Percentiles rank a stretch among this genome's conserved stretches.
Evolutionary conservation across 176 grass and related monocot genomes (phyloP).

Genomic region (Aegilops tauschii): DNA sequence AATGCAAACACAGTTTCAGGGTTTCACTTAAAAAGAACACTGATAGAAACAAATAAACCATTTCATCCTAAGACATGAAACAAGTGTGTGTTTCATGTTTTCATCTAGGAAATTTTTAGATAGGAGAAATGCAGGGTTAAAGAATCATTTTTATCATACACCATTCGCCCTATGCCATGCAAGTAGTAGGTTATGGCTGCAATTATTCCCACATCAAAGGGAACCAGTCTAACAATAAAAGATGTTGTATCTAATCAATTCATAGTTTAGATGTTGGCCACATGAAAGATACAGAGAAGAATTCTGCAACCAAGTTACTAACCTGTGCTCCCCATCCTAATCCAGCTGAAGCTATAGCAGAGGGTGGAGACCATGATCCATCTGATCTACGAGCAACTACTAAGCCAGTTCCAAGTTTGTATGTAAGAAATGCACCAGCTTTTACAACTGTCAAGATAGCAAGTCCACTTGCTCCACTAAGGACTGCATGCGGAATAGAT

Average conservation of each 20-base stretch:
- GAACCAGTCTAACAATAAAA: background rate
- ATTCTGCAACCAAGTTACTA: slow-evolving; percentile 21
- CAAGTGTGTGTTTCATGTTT: background rate
- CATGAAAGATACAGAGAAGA: background rate
- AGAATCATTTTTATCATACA: background rate
- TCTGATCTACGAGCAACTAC: slow-evolving; percentile 77
- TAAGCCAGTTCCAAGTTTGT: slow-evolving; percentile 85
- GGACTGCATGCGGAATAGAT: slow-evolving; percentile 73
- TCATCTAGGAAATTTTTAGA: no score
- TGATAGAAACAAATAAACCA: background rate
- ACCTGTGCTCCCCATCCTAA: slow-evolving; percentile 97
- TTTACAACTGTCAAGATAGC: slow-evolving; percentile 82
- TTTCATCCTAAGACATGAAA: background rate
- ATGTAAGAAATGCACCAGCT: slow-evolving; percentile 82
- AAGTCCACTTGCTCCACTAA: slow-evolving; percentile 77
- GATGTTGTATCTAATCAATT: background rate
- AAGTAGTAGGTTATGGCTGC: background rate
- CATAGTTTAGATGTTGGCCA: background rate
- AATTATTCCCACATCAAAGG: background rate
- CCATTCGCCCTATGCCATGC: background rate
- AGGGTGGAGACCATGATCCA: slow-evolving; percentile 89
- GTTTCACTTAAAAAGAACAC: background rate
- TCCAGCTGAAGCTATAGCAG: slow-evolving; percentile 69
- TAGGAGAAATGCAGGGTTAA: background rate
- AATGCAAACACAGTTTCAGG: background rate